These are phyloP conservation scores for Hypomontagnella monticulosa DNA, from an alignment of 495 filamentous ascomycete species.

Conservation along the genomic window DNA sequence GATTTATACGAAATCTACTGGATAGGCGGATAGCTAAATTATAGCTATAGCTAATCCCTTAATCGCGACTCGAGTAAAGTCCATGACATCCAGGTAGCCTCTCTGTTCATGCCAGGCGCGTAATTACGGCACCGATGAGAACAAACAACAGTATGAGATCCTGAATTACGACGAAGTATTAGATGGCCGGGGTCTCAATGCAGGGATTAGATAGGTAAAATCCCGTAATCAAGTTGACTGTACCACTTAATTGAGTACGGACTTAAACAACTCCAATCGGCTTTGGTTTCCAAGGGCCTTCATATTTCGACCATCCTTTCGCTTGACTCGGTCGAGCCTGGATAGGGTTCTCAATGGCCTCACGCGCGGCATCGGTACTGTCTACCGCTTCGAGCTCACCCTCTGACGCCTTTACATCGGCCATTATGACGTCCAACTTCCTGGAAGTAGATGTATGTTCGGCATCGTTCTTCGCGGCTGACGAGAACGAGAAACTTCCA, in stretches of 20 bases:
- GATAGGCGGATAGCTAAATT: no score
- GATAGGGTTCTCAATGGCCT: constrained; percentile 13
- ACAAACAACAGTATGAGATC: no score
- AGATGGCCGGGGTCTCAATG: no score
- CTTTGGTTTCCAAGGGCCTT: constrained; percentile 67
- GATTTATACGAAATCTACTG: no score
- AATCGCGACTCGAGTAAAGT: no score
- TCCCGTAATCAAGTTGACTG: no score
- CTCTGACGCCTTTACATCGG: constrained; percentile 40
- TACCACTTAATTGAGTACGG: neutral
- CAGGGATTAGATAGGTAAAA: no score
- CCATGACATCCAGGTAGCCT: no score
- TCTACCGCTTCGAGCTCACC: constrained; percentile 33
- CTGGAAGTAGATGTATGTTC: constrained; percentile 8
- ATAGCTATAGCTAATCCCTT: no score
- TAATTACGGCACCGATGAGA: no score
- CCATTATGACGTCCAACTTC: constrained; percentile 46
- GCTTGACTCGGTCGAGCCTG: constrained; percentile 21
- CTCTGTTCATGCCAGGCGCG: no score
- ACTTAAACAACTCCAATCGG: constrained; percentile 66
- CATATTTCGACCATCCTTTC: constrained; percentile 62
- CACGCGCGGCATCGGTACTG: neutral
- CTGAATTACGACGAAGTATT: no score
- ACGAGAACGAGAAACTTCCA: constrained; percentile 38
- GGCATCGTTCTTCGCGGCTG: constrained; percentile 18